phyloP scores from a whole-genome alignment of 768 basidiomycete species.

The Leccinum boreale region DNA sequence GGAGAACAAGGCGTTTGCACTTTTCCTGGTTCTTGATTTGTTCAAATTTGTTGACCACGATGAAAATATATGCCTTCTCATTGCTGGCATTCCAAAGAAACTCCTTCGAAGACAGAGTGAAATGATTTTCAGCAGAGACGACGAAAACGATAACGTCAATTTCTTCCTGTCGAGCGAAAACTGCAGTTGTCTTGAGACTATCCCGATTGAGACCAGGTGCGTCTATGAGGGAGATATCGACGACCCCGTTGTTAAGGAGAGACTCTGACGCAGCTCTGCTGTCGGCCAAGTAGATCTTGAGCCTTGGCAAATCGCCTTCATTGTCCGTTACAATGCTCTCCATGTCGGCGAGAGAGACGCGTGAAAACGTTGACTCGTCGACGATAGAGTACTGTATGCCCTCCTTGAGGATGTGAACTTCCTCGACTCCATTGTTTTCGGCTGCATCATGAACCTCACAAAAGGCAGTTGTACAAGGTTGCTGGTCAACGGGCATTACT shows the following conservation, averaged over 20 bases:
- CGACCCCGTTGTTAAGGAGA: slow-evolving; percentile 90
- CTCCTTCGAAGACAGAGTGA: slow-evolving; percentile 92
- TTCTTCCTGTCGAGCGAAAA: slow-evolving; percentile 95
- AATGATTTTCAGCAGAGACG: slow-evolving; percentile 97
- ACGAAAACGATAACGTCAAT: slow-evolving; percentile 99
- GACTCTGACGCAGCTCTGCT: slow-evolving; percentile 75
- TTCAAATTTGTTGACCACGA: slow-evolving; percentile 98
- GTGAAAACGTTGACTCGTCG: slow-evolving; percentile 76
- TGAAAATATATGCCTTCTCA: slow-evolving; percentile 97
- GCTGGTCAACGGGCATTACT: slow-evolving; percentile 97
- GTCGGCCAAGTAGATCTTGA: slow-evolving; percentile 90
- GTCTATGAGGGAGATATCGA: slow-evolving; percentile 97
- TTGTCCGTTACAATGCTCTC: slow-evolving; percentile 69
- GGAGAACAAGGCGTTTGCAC: slow-evolving; percentile 82
- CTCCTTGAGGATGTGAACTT: slow-evolving; percentile 79
- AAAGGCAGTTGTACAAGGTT: slow-evolving; percentile 95
- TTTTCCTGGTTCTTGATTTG: slow-evolving; percentile 94
- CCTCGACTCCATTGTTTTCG: slow-evolving; percentile 77
- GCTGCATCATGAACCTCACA: slow-evolving; percentile 93
- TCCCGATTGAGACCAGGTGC: slow-evolving; percentile 97
- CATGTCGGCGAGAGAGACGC: slow-evolving; percentile 62
- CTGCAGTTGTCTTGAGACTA: slow-evolving; percentile 88
- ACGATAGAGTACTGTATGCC: slow-evolving; percentile 62
- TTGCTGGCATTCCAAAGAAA: slow-evolving; percentile 91
- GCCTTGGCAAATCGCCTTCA: slow-evolving; percentile 56